Evolutionary conservation across 1,284 basidiomycete genomes (phyloP).

Genomic region (Austroboletus niveus): DNA sequence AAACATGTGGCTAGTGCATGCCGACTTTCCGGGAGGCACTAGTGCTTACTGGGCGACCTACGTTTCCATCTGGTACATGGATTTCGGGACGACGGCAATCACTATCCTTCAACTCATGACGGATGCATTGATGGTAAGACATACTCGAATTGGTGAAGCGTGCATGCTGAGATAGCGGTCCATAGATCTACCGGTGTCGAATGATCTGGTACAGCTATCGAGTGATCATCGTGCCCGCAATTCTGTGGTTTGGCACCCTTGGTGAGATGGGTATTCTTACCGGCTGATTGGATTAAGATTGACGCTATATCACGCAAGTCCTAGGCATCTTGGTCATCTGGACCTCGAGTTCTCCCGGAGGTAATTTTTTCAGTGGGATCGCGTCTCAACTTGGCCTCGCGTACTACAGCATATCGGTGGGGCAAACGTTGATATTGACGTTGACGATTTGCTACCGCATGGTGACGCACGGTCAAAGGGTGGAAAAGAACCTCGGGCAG

Average conservation of each 20-base stretch:
- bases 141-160: no score
- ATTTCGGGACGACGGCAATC: slow-evolving; percentile 18
- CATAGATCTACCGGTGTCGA: slow-evolving; percentile 24
- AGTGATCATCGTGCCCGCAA: slow-evolving; percentile 16
- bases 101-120: slow-evolving; percentile 26
- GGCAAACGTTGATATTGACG: slow-evolving; percentile 24
- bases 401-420: slow-evolving; percentile 26
- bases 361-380: slow-evolving; percentile 20
- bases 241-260: slow-evolving; percentile 25
- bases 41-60: slow-evolving; percentile 17
- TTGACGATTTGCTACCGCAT: slow-evolving; percentile 23
- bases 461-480: slow-evolving; percentile 12
- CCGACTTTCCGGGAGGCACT: slow-evolving; percentile 14
- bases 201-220: slow-evolving; percentile 16
- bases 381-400: slow-evolving; percentile 19
- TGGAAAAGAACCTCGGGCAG: slow-evolving; percentile 17
- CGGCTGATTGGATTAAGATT: neutral
- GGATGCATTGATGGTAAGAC: slow-evolving; percentile 26
- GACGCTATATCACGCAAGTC: slow-evolving; percentile 6
- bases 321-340: slow-evolving; percentile 22
- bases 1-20: slow-evolving; percentile 23
- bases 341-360: slow-evolving; percentile 15
- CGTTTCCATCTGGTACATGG: slow-evolving; percentile 24
- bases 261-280: slow-evolving; percentile 12
- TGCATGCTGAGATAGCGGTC: neutral